Evolutionary conservation across 116 monocot species (phyloP), one percentile per base, ranked within the genome.

Genomic region (Posidonia oceanica): DNA sequence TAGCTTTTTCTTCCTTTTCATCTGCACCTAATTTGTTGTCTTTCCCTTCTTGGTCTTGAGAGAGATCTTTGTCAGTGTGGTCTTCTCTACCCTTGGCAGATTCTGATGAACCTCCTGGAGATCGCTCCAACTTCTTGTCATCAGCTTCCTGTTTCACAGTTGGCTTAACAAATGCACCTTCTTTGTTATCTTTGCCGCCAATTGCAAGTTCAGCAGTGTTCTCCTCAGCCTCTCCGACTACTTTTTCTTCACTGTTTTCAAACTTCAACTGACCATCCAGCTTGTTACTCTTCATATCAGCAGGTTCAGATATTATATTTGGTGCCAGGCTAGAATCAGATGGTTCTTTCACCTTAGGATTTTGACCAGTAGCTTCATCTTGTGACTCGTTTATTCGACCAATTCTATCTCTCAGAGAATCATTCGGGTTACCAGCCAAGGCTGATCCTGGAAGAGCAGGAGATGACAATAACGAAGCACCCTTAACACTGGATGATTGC

Each of bases 221-320:
- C 4, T 69, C 52, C n/a, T 75, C 69, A 36, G 62, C 23, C 7
- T 54, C 48, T 3, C 7, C 54, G 54, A 41, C 38, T 4, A 36
- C 3, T 75, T 69, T 77, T 42, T 69, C 66, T 39, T 79, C 74
- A 36, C 78, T 73, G 42, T 12, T 66, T 16, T 54, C 66, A 14
- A 41, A 42, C 36, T 76, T 74, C 7, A 66, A 64, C 58, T 73
- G 69, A 69, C 7, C 3, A 5, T 72, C 76, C 44, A 18, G 14
- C 14, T 71, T 77, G 12, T 14, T 40, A 75, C 23, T 72, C 62
- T 74, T 81, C 39, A 67, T 36, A 6, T 72, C 74, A 21, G 73
- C 65, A 23, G n/a, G 39, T 11, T 65, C 65, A 18, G 39, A 17
- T 40, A 16, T 40, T 65, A 41, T 10, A 40, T 65, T 65, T 65